Evolutionary conservation across 768 basidiomycete species (phyloP).

Genomic region (Tulasnella sp.): DNA sequence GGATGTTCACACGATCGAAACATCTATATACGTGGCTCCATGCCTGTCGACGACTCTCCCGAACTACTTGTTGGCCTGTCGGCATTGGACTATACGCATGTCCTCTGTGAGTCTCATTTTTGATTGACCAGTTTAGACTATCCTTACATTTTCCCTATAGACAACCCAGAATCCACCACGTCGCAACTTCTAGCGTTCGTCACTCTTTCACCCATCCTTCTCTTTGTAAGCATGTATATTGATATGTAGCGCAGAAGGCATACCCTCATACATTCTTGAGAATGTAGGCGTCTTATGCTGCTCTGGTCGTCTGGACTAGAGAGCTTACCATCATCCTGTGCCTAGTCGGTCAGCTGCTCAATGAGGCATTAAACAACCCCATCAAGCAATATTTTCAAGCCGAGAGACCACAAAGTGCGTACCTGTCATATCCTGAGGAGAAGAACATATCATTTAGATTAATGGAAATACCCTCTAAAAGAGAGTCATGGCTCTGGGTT

Average conservation of each 20-base stretch:
- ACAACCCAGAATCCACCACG: constrained; percentile 48
- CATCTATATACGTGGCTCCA: too few species aligned
- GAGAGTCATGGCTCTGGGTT: constrained; percentile 58
- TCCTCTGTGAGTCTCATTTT: constrained; percentile 39
- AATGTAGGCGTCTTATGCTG: constrained; percentile 64
- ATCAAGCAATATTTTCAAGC: constrained; percentile 59
- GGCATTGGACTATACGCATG: constrained; percentile 55
- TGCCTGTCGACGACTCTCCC: too few species aligned
- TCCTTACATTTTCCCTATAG: constrained; percentile 27
- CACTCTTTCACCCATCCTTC: constrained; percentile 56
- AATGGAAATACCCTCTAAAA: too few species aligned
- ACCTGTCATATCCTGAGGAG: too few species aligned
- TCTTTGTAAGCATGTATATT: constrained; percentile 43
- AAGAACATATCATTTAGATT: too few species aligned
- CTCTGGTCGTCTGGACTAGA: constrained; percentile 58
- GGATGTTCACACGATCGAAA: too few species aligned
- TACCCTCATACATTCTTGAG: constrained; percentile 16
- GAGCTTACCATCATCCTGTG: constrained; percentile 71
- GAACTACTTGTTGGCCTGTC: constrained; percentile 17
- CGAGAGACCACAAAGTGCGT: constrained; percentile 50
- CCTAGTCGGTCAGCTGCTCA: constrained; percentile 69
- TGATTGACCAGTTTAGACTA: neutral
- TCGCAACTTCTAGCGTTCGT: constrained; percentile 50
- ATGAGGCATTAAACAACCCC: constrained; percentile 57
- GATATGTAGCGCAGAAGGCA: neutral